These are phyloP conservation scores for Cryptosporidium muris DNA, from an alignment of 169 alveolate species.

Conservation along the genomic window DNA sequence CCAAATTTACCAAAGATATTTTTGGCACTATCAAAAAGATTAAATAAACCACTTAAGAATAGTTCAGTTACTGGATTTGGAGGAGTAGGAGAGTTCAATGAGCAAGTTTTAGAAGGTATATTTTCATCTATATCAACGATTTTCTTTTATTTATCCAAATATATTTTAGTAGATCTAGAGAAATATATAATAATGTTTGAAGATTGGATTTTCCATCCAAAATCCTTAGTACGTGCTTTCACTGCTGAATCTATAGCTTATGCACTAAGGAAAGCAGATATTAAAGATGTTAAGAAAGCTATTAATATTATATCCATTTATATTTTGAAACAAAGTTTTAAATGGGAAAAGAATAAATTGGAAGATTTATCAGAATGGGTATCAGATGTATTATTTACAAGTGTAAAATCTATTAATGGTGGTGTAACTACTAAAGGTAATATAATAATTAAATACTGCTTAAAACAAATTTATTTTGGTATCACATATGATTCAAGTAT, in stretches of 20 bases:
- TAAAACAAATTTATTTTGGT: constrained; percentile 34
- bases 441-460: constrained; percentile 10
- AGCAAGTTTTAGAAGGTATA: constrained; percentile 15
- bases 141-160: constrained; percentile 49
- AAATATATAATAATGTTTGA: constrained; percentile 8
- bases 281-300: constrained; percentile 6
- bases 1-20: constrained; percentile 41
- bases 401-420: constrained; percentile 31
- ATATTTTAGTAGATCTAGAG: constrained; percentile 8
- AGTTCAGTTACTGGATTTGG: constrained; percentile 42
- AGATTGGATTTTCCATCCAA: constrained; percentile 37
- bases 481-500: too few relatives aligned
- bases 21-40: constrained; percentile 10
- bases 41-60: constrained; percentile 27
- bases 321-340: neutral
- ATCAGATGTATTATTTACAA: constrained; percentile 5
- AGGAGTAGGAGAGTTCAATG: constrained; percentile 42
- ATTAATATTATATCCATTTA: neutral
- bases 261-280: constrained; percentile 27
- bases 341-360: neutral
- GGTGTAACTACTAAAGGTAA: constrained; percentile 34
- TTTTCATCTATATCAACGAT: constrained; percentile 57
- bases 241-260: constrained; percentile 62
- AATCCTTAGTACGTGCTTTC: constrained; percentile 8
- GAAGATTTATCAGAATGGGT: constrained; percentile 11